Evolutionary conservation across 2,329 filamentous ascomycete species (phyloP), one percentile per base, ranked within the genome.

Genomic region (Alternaria sp.): DNA sequence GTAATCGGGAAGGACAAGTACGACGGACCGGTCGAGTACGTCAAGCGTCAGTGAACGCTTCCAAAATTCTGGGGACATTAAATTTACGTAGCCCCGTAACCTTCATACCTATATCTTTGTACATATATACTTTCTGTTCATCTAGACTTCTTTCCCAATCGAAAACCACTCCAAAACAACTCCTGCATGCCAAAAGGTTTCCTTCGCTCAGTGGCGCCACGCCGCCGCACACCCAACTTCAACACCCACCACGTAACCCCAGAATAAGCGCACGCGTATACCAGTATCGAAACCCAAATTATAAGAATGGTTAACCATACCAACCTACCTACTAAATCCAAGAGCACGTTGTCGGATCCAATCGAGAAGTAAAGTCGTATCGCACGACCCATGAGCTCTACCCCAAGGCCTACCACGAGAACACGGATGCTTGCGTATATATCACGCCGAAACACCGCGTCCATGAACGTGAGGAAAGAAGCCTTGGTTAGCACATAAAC

Each of bases 1-100:
- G n/a, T 79, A 5, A 63, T 69, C 25, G 83, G 81, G 9, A 72
- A 75, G 54, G 72, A 81, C 58, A 71, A 74, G 26, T 85, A 83
- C 64, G 63, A 52, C 4, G 59, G 59, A 10, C 59, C 59, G 1
- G 59, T 62, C 8, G 59, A 47, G 23, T 59, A 62, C 19, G 54
- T 57, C 6, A 60, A 60, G 30, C 19, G 45, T 36, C 19, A 56
- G 32, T 55, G 26, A 12, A n/a, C 4, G 21, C 5, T 32, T 17
- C 10, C 44, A 25, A n/a, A 15, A 19, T n/a, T 13, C n/a, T 50
- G 2, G 13, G 13, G 19, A 23, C 3, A 3, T 17, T 26, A 0
- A 5, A 52, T n/a, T 9, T 21, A 21, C 43, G 10, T 17, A 45
- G n/a, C 36, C 36, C 36, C n/a, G 36, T 17, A 40, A 40, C 36